phyloP scores from a whole-genome alignment of 2,329 filamentous ascomycete species.

The Arachnomyces sp. region DNA sequence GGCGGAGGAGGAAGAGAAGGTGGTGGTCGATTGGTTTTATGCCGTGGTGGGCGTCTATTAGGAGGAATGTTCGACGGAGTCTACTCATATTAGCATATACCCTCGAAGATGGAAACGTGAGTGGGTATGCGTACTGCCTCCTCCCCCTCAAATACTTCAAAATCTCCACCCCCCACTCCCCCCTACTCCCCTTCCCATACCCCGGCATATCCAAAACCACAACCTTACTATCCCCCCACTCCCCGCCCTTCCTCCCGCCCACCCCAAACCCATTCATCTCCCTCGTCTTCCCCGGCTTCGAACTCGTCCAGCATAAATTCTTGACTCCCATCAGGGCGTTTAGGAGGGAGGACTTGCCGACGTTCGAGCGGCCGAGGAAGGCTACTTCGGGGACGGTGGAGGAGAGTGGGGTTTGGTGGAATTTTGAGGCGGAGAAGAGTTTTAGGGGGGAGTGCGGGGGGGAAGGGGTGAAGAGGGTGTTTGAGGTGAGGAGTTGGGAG shows the following conservation, averaged over 20 bases:
- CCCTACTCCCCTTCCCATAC: constrained; percentile 56
- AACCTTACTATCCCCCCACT: constrained; percentile 37
- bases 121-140: constrained; percentile 43
- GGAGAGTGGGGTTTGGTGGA: constrained; percentile 51
- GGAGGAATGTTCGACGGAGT: constrained; percentile 55
- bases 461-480: constrained; percentile 37
- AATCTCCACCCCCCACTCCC: constrained; percentile 59
- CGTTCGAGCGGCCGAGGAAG: constrained; percentile 63
- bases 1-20: constrained; percentile 49
- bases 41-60: constrained; percentile 58
- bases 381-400: constrained; percentile 53
- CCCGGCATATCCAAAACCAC: constrained; percentile 65
- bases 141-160: constrained; percentile 59
- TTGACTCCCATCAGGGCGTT: constrained; percentile 56
- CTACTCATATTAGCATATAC: too few species aligned
- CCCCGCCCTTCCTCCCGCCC: constrained; percentile 34
- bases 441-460: constrained; percentile 44
- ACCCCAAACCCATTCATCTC: constrained; percentile 62
- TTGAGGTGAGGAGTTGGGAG: constrained; percentile 38
- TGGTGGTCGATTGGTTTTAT: constrained; percentile 54
- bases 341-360: constrained; percentile 60
- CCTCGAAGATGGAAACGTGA: background rate
- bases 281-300: constrained; percentile 54
- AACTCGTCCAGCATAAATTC: constrained; percentile 49
- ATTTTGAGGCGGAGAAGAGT: constrained; percentile 54